Percentiles rank a stretch among this genome's conserved stretches.
phyloP scores from a whole-genome alignment of 306 rosid genomes.

The Ormosia semicastrata region DNA sequence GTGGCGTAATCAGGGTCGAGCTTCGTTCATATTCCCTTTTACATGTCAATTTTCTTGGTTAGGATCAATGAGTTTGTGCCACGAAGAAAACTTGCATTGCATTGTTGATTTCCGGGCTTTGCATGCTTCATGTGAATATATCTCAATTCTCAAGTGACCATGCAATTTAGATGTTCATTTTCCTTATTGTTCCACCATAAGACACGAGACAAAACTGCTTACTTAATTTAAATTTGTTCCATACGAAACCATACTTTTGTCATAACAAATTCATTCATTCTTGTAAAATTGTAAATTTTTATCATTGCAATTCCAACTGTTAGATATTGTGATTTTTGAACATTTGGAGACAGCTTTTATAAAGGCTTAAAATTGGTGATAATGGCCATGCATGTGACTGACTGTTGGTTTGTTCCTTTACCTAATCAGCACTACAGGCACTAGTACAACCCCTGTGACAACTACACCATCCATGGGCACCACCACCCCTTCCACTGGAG shows the following conservation, averaged over 20 bases:
- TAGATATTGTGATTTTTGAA: not conserved
- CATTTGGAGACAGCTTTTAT: not conserved
- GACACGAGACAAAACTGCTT: not conserved
- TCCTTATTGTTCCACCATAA: not conserved
- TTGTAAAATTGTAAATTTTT: not conserved
- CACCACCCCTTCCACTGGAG: conserved; percentile 6
- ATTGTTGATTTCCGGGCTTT: too few species aligned
- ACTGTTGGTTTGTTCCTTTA: not conserved
- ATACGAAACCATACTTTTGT: not conserved
- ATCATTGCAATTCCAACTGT: too few species aligned
- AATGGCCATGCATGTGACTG: not conserved
- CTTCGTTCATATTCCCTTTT: not conserved
- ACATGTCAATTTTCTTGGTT: not conserved
- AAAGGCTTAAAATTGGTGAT: too few species aligned
- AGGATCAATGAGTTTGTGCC: not conserved
- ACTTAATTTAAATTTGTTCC: not conserved
- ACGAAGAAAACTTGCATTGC: not conserved
- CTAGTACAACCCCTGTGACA: conserved; percentile 37
- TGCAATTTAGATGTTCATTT: too few species aligned
- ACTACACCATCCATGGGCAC: conserved; percentile 30
- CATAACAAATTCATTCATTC: not conserved
- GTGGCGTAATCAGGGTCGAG: not conserved
- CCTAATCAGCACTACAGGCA: conserved; percentile 48
- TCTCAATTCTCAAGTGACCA: too few species aligned
- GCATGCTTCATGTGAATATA: too few species aligned